Evolutionary conservation across 345 rosid genomes (phyloP).

Genomic region (Syzygium grande): DNA sequence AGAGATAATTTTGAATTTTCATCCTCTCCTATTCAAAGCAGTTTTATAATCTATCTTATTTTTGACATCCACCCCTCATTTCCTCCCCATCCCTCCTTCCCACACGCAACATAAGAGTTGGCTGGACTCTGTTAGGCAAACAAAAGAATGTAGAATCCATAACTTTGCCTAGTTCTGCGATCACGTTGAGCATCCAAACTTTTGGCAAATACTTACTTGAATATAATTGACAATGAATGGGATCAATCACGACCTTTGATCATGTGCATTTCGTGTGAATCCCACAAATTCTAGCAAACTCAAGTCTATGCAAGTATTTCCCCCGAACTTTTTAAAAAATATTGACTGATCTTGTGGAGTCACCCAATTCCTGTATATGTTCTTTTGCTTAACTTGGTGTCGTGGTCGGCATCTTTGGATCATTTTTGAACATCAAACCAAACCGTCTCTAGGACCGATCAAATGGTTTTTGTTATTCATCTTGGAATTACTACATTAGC

Average conservation of each 20-base stretch:
- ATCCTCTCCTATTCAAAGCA: not conserved
- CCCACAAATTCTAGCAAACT: not conserved
- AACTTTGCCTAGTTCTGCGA: not conserved
- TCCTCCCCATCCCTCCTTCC: not conserved
- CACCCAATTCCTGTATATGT: not conserved
- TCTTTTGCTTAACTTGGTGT: not conserved
- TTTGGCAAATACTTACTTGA: not conserved
- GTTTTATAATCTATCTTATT: not conserved
- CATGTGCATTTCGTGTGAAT: not conserved
- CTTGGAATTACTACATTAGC: not conserved
- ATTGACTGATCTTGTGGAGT: not conserved
- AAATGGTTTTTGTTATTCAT: not conserved
- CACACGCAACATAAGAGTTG: not conserved
- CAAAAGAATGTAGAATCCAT: not conserved
- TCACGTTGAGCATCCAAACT: not conserved
- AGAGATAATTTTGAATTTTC: not conserved
- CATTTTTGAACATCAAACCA: not conserved
- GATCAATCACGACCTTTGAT: not conserved
- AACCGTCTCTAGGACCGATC: not conserved
- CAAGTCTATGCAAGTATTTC: not conserved
- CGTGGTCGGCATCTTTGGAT: not conserved
- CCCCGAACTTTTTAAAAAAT: not conserved
- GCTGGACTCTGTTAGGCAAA: not conserved
- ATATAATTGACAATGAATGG: not conserved
- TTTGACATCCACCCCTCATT: not conserved